These are phyloP conservation scores for Fusarium proliferatum DNA, from an alignment of 2,329 filamentous ascomycete species.

Conservation along the genomic window DNA sequence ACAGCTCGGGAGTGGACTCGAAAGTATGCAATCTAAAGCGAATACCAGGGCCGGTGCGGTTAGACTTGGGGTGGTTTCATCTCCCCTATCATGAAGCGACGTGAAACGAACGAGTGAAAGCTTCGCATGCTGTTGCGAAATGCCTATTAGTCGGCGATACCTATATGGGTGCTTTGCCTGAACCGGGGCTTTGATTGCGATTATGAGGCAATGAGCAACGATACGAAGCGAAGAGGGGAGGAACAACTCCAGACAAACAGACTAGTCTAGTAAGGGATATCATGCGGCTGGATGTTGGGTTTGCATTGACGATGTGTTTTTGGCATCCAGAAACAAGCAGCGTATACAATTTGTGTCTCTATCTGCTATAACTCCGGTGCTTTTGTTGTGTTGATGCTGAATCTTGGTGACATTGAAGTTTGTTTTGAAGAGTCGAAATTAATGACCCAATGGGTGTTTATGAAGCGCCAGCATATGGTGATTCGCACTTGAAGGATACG, in stretches of 20 bases:
- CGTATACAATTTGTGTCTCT: slow-evolving; percentile 48
- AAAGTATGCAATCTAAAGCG: slow-evolving; percentile 90
- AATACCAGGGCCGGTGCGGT: slow-evolving; percentile 33
- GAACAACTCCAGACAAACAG: slow-evolving; percentile 52
- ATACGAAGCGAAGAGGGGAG: slow-evolving; percentile 43
- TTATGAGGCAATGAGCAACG: slow-evolving; percentile 42
- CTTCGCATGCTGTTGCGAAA: slow-evolving; percentile 42
- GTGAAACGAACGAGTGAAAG: slow-evolving; percentile 43
- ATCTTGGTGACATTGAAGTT: background rate
- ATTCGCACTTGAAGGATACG: background rate
- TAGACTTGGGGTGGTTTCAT: slow-evolving; percentile 45
- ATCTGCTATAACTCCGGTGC: background rate
- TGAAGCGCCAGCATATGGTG: background rate
- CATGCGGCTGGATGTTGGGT: slow-evolving; percentile 53
- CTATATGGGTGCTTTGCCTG: slow-evolving; percentile 28
- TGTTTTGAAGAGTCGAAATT: background rate
- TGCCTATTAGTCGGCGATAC: slow-evolving; percentile 33
- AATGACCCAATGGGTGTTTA: background rate
- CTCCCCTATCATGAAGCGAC: slow-evolving; percentile 44
- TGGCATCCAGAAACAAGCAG: slow-evolving; percentile 47
- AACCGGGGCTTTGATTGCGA: slow-evolving; percentile 39
- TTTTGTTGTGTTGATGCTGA: background rate
- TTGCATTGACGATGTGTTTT: slow-evolving; percentile 52
- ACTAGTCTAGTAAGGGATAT: slow-evolving; percentile 53
- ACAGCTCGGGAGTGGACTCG: slow-evolving; percentile 98